Conservation (phyloP, 1,284 basidiomycete genomes). For the Golubevia pallescens region DNA sequence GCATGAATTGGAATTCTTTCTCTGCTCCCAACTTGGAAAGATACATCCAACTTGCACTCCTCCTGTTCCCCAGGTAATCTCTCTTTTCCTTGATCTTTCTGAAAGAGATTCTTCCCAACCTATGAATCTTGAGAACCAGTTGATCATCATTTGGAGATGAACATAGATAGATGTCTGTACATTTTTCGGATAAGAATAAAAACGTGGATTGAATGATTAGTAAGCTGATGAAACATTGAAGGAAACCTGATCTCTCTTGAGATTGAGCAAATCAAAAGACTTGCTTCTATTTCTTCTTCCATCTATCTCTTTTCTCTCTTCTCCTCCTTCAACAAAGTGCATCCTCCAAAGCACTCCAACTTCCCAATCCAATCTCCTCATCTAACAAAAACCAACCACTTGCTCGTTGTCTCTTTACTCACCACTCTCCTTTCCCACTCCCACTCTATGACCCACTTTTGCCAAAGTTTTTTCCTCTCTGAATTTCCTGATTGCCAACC, state of each 20-base stretch:
- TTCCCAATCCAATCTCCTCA: too few species aligned
- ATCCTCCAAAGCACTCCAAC: too few species aligned
- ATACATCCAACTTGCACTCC: conserved; percentile 62
- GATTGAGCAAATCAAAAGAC: not conserved
- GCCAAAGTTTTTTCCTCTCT: conserved; percentile 23
- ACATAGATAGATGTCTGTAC: conserved; percentile 41
- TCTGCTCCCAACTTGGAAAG: conserved; percentile 56
- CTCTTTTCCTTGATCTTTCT: conserved; percentile 62
- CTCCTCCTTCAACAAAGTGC: too few species aligned
- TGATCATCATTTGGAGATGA: conserved; percentile 39
- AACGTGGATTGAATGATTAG: too few species aligned
- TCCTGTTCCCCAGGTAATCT: conserved; percentile 61
- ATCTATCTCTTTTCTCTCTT: too few species aligned
- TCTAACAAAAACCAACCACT: too few species aligned
- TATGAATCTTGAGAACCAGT: conserved; percentile 57
- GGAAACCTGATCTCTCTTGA: too few species aligned
- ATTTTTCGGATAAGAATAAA: too few species aligned
- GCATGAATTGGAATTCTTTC: conserved; percentile 60
- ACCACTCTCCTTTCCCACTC: conserved; percentile 58
- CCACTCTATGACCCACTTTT: conserved; percentile 56
- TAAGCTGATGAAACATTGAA: too few species aligned
- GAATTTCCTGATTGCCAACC: conserved; percentile 38
- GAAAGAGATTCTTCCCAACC: conserved; percentile 59
- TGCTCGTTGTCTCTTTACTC: not conserved
- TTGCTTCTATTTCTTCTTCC: too few species aligned